These are phyloP conservation scores for Saccharomyces pastorianus DNA, from an alignment of 1,139 yeast species.

Conservation along the genomic window DNA sequence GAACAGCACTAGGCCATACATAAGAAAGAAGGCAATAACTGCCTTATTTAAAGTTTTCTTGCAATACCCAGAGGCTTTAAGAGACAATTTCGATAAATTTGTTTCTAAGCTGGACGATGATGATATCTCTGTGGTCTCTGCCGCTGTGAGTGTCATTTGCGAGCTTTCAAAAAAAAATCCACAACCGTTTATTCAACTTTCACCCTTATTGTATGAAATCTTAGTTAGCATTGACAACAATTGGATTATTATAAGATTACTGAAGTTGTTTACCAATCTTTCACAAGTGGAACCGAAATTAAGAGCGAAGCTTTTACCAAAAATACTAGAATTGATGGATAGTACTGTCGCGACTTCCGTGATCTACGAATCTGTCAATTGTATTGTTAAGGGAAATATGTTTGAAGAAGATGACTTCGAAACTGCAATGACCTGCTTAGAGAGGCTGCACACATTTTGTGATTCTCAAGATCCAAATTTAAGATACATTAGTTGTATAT, in stretches of 20 bases:
- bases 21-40: constrained; percentile 84
- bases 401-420: constrained; percentile 57
- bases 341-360: constrained; percentile 78
- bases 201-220: constrained; percentile 76
- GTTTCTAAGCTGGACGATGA: constrained; percentile 70
- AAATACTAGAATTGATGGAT: constrained; percentile 64
- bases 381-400: constrained; percentile 82
- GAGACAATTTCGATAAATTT: constrained; percentile 62
- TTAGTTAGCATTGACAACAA: constrained; percentile 75
- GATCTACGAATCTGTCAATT: constrained; percentile 83
- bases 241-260: constrained; percentile 85
- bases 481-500: constrained; percentile 77
- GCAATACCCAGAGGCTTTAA: constrained; percentile 84
- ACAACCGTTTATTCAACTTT: constrained; percentile 60
- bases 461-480: constrained; percentile 75
- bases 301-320: constrained; percentile 72
- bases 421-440: constrained; percentile 62
- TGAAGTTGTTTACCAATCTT: constrained; percentile 78
- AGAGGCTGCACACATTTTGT: constrained; percentile 59
- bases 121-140: constrained; percentile 80
- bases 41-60: constrained; percentile 86
- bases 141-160: constrained; percentile 89
- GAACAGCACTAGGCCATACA: constrained; percentile 82
- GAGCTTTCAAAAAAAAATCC: constrained; percentile 87
- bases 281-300: constrained; percentile 82